Evolutionary conservation across 2,329 filamentous ascomycete species (phyloP), one percentile per base, ranked within the genome.

Genomic region (Blumeriella jaapii): DNA sequence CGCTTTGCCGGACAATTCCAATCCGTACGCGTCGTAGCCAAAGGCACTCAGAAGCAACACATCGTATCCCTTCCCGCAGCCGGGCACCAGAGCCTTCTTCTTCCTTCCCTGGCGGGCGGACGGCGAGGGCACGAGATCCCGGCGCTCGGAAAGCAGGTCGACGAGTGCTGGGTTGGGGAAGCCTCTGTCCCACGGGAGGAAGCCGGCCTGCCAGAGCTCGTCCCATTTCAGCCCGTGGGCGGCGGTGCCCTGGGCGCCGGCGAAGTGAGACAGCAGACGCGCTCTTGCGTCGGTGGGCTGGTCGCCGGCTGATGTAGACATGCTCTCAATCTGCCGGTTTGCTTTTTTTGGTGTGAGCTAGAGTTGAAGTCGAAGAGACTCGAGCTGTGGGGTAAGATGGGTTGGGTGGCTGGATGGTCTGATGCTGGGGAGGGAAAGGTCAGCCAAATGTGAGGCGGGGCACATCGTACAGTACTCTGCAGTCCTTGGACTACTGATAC

Each of bases 21-120:
- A 59, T 0, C 83, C 86, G 50, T 73, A 77, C 1, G 76, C 74
- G 58, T 93, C 79, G 55, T 82, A 91, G 1, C 85, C 85, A 51
- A 78, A 73, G 7, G 73, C 72, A 31, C 76, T 71, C 28, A 93
- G 67, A 23, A 93, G 64, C 7, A 84, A 64, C 2, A 85, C 81
- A 59, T 93, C 86, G 52, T 91, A 80, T 4, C 85, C 86, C 29
- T 72, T 70, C 0, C 85, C 86, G 57, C 85, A 93, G 4, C 84
- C 85, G 0, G 85, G 82, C 0, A 93, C 79, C 6, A 93, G 63
- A 1, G 78, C 84, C 48, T 69, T 71, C 36, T 60, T 47, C 37
- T 56, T 61, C 49, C 17, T 57, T 47, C 68, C 70, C 33, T 59
- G 57, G 61, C 50, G 24, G 15, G 25, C 11, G 4, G 29, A 24